Evolutionary conservation across 352 stramenopile species (phyloP).

Genomic region (Pythium myriotylum): DNA sequence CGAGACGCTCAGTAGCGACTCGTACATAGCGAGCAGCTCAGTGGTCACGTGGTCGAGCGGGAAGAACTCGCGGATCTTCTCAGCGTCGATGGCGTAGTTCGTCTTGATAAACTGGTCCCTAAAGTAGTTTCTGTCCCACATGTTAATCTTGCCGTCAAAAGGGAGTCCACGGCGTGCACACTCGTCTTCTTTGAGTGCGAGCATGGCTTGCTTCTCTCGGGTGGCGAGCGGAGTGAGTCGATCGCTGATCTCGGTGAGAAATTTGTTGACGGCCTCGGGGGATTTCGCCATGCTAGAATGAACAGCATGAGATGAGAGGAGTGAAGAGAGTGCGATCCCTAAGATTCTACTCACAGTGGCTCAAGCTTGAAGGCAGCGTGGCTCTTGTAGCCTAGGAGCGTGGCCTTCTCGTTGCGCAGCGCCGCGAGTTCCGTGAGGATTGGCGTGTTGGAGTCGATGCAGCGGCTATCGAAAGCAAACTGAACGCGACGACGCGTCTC

Average conservation of each 20-base stretch:
- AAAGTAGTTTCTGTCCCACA: conserved; percentile 92
- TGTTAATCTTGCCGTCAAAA: conserved; percentile 88
- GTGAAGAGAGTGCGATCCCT: no score
- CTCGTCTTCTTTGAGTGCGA: conserved; percentile 75
- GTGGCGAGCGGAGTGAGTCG: conserved; percentile 80
- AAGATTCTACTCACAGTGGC: conserved; percentile 75
- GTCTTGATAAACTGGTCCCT: conserved; percentile 88
- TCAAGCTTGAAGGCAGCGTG: conserved; percentile 84
- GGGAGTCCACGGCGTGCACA: conserved; percentile 52
- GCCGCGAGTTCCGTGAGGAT: conserved; percentile 85
- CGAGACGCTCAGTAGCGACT: conserved; percentile 85
- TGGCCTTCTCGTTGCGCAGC: conserved; percentile 76
- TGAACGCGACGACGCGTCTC: conserved; percentile 82
- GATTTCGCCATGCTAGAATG: conserved; percentile 81
- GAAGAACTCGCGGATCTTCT: conserved; percentile 90
- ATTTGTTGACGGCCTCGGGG: conserved; percentile 63
- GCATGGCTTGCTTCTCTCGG: conserved; percentile 68
- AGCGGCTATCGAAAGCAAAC: conserved; percentile 82
- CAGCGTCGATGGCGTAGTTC: conserved; percentile 85
- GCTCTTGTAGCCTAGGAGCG: conserved; percentile 79
- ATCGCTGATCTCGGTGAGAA: conserved; percentile 73
- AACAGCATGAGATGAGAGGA: no score
- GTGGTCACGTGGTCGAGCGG: conserved; percentile 84
- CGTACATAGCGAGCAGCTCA: conserved; percentile 87
- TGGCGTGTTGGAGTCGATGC: conserved; percentile 81